Evolutionary conservation across 768 basidiomycete species (phyloP).

Genomic region (Lentinus tigrinus): DNA sequence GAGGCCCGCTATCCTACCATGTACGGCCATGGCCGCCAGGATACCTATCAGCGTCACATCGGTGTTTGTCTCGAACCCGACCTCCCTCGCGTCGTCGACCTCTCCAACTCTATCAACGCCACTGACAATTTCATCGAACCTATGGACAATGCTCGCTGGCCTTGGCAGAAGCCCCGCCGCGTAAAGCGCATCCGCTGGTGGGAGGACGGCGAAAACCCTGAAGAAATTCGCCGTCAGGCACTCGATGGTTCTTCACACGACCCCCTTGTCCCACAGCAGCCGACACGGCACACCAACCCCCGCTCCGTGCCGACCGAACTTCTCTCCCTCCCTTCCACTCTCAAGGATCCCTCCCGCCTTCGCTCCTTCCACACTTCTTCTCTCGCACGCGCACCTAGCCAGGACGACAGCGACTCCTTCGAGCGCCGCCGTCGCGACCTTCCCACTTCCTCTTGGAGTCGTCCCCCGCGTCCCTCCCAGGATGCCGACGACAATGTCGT

Average conservation of each 20-base stretch:
- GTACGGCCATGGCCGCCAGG: conserved; percentile 31
- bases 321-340: background rate
- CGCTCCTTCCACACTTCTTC: conserved; percentile 19
- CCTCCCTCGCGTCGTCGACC: conserved; percentile 28
- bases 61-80: conserved; percentile 36
- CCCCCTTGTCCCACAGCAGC: background rate
- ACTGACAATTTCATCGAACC: no score
- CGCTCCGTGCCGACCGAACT: conserved; percentile 1
- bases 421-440: conserved; percentile 18
- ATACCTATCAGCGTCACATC: conserved; percentile 31
- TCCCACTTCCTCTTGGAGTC: conserved; percentile 23
- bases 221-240: conserved; percentile 14
- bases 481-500: conserved; percentile 29
- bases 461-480: conserved; percentile 26
- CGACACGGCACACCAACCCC: background rate
- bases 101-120: conserved; percentile 30
- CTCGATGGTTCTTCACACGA: background rate
- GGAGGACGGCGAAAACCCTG: conserved; percentile 24
- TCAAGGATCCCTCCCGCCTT: background rate
- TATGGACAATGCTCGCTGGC: conserved; percentile 45
- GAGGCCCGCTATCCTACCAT: conserved; percentile 33
- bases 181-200: conserved; percentile 28
- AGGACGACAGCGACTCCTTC: conserved; percentile 12
- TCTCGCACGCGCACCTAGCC: background rate
- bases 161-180: conserved; percentile 17